Base-by-base conservation (phyloP, 129 eudicot species). In the Artemisia argyi region DNA sequence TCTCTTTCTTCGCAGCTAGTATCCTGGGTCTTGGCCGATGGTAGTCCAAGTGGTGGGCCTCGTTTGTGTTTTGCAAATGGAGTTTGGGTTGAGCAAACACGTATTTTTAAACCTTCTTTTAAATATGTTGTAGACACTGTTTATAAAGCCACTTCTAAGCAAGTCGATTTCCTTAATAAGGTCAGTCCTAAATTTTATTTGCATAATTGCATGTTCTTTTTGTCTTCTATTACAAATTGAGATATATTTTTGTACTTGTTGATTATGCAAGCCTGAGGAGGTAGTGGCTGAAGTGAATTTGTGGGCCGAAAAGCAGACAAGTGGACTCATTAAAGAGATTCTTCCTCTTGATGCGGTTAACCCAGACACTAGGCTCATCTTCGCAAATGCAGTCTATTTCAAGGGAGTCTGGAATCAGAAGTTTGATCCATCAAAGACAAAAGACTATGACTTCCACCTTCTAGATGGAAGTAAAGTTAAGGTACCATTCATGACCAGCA, bases 401-500 rank as follows among this genome's bases (percentile, higher is more conserved):
- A 89, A 89, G 70, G 96, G 96, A 62, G 79, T 83, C 32, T 89
- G 96, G 96, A 74, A 32, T 24, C 79, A 83, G 32, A 85, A 83
- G 32, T 89, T 89, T 48, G 89, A 89, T 52, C 76, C 87, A 32
- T 78, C 96, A 19, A 19, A 52, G 47, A 81, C 96, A 17, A 71
- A 70, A 61, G 84, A 81, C 81, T 53, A 61, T 16, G 10, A 61
- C 66, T 61, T 61, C 47, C 80, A 83, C 78, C 96, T 85, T 67
- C 70, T 83, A 5, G 52, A 79, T 42, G 89, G 89, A 7, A 83
- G 55, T 72, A 46, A 83, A 42, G 73, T 89, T 48, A 57, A 77
- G 64, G 91, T 19, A 11, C 91, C 91, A 22, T 89, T 85, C 87
- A 89, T 89, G 96, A 89, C 85, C 19, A 86, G 85, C 87, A 70